A percentile compares a stretch with the other conserved stretches of the same genome.
These are phyloP conservation scores for Penicillium robsamsonii DNA, from an alignment of 495 filamentous ascomycete species.

Conservation along the genomic window DNA sequence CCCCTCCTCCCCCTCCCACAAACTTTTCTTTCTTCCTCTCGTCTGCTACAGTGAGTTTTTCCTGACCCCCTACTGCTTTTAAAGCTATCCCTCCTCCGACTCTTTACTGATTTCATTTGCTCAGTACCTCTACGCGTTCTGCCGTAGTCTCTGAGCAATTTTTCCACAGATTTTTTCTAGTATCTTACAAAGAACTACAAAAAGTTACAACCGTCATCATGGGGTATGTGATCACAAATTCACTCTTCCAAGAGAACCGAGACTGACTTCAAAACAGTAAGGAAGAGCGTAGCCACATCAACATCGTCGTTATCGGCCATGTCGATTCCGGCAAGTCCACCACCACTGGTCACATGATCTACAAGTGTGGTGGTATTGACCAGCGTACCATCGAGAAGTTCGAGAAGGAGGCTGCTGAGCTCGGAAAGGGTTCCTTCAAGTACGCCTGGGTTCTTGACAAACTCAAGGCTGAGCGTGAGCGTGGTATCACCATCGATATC, in stretches of 20 bases:
- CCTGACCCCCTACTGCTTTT: slow-evolving; percentile 30
- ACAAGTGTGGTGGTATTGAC: slow-evolving; percentile 99
- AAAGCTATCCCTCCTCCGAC: slow-evolving; percentile 23
- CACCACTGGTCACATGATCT: slow-evolving; percentile 97
- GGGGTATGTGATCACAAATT: slow-evolving; percentile 41
- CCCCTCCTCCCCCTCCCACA: slow-evolving; percentile 47
- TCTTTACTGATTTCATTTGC: slow-evolving; percentile 35
- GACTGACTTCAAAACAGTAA: slow-evolving; percentile 55
- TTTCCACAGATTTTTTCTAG: slow-evolving; percentile 37
- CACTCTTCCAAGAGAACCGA: background rate
- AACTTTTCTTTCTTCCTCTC: slow-evolving; percentile 40
- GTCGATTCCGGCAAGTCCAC: slow-evolving; percentile 99
- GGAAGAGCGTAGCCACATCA: slow-evolving; percentile 82
- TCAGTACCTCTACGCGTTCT: slow-evolving; percentile 53
- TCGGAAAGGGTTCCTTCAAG: slow-evolving; percentile 99
- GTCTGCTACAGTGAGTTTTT: slow-evolving; percentile 54
- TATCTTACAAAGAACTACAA: slow-evolving; percentile 49
- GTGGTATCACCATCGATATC: slow-evolving; percentile 99
- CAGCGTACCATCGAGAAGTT: slow-evolving; percentile 99
- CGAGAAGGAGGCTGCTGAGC: slow-evolving; percentile 99
- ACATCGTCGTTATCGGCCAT: slow-evolving; percentile 99
- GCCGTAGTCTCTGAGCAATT: slow-evolving; percentile 54
- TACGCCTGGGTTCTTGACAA: slow-evolving; percentile 99
- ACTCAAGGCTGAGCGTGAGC: slow-evolving; percentile 99
- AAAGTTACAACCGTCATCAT: slow-evolving; percentile 48